These are phyloP conservation scores for Stentor coeruleus DNA, from an alignment of 73 alveolate genomes.

Conservation along the genomic window DNA sequence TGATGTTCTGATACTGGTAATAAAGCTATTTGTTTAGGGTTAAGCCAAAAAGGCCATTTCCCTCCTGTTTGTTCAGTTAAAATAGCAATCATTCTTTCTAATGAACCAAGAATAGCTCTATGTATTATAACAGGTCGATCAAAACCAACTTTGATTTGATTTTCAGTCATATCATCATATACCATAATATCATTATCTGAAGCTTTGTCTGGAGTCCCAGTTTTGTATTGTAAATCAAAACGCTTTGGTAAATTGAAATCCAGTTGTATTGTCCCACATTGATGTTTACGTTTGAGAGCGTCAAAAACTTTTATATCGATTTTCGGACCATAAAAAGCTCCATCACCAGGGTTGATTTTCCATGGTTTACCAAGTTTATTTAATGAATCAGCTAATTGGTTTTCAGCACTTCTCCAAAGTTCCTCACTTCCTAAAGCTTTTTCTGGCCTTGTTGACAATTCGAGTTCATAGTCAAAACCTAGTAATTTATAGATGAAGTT, in stretches of 20 bases:
- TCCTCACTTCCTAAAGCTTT: conserved; percentile 89
- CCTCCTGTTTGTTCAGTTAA: conserved; percentile 98
- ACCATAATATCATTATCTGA: conserved; percentile 38
- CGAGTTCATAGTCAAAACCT: conserved; percentile 91
- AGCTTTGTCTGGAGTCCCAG: conserved; percentile 69
- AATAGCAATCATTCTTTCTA: conserved; percentile 97
- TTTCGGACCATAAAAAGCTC: conserved; percentile 99
- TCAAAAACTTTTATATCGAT: conserved; percentile 98
- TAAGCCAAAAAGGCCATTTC: conserved; percentile 99
- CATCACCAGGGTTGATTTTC: conserved; percentile 97
- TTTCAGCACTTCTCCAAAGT: conserved; percentile 97
- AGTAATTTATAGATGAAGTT: background rate
- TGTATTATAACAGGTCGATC: conserved; percentile 99
- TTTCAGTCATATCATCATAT: conserved; percentile 39
- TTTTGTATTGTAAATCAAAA: conserved; percentile 86
- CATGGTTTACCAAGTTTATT: conserved; percentile 95
- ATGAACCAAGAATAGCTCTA: conserved; percentile 98
- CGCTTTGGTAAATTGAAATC: conserved; percentile 98
- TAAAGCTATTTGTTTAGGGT: conserved; percentile 95
- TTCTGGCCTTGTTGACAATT: conserved; percentile 94
- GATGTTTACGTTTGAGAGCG: conserved; percentile 98
- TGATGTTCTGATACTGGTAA: conserved; percentile 95
- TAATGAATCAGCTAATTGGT: conserved; percentile 81
- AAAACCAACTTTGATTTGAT: conserved; percentile 94
- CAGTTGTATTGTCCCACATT: conserved; percentile 98